Percentiles rank a stretch among this genome's conserved stretches.
Conservation (phyloP, 805 yeast species). For the Hanseniaspora vineae region DNA sequence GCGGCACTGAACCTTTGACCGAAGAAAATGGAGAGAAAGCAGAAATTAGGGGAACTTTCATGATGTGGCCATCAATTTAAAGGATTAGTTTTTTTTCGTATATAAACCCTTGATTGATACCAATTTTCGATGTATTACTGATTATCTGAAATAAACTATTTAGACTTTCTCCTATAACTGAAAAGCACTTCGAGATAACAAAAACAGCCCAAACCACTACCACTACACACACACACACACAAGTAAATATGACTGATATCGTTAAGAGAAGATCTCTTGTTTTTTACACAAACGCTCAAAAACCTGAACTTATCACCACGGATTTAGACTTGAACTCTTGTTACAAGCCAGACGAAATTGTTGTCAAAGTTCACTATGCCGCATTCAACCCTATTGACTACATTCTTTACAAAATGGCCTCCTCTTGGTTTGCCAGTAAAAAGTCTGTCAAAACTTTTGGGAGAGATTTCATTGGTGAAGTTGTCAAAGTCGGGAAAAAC, state of each 20-base stretch:
- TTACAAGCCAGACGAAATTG: slow-evolving; percentile 15
- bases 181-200: no score
- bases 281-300: slow-evolving; percentile 11
- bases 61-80: no score
- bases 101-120: no score
- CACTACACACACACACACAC: not conserved
- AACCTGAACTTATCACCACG: slow-evolving; percentile 7
- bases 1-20: no score
- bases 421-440: slow-evolving; percentile 4
- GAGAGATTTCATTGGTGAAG: slow-evolving; percentile 20
- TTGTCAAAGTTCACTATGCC: slow-evolving; percentile 19
- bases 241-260: not conserved
- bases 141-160: no score
- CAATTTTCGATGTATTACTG: no score
- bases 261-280: slow-evolving; percentile 16
- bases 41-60: no score
- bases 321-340: slow-evolving; percentile 17
- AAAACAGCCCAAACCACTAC: not conserved
- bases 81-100: no score
- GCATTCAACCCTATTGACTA: slow-evolving; percentile 22
- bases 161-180: no score
- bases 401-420: slow-evolving; percentile 9
- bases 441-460: slow-evolving; percentile 12
- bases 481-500: slow-evolving; percentile 16
- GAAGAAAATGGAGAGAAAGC: no score